These are phyloP conservation scores for Aspergillus saccharolyticus DNA, from an alignment of 495 filamentous ascomycete species.

Conservation along the genomic window DNA sequence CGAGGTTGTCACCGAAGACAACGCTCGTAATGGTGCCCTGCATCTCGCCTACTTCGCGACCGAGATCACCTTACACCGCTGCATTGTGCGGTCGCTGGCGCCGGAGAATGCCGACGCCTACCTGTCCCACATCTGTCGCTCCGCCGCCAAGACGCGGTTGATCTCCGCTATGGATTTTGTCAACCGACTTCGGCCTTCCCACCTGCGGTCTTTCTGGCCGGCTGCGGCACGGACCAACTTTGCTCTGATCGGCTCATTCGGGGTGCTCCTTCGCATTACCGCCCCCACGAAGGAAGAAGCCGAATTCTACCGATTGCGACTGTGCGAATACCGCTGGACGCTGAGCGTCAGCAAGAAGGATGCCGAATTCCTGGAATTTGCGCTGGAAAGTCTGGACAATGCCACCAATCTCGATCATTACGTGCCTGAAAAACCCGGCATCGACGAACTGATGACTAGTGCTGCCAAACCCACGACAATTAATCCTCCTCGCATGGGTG, in stretches of 20 bases:
- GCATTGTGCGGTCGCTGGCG: conserved; percentile 51
- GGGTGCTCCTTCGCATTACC: conserved; percentile 75
- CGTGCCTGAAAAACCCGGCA: conserved; percentile 44
- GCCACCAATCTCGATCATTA: conserved; percentile 41
- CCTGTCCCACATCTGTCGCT: conserved; percentile 90
- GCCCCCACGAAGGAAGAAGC: conserved; percentile 83
- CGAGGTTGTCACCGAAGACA: conserved; percentile 37
- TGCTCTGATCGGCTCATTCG: conserved; percentile 51
- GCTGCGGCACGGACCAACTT: conserved; percentile 50
- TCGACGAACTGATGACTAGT: conserved; percentile 46
- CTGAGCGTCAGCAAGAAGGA: conserved; percentile 77
- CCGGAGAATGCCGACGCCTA: conserved; percentile 42
- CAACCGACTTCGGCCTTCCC: conserved; percentile 49
- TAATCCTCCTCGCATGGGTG: conserved; percentile 7
- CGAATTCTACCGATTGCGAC: conserved; percentile 84
- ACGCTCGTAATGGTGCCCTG: conserved; percentile 48
- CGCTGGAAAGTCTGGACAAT: conserved; percentile 46
- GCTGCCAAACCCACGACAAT: conserved; percentile 23
- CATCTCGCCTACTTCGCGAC: conserved; percentile 58
- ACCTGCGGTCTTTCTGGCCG: conserved; percentile 54
- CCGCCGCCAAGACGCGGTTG: conserved; percentile 60
- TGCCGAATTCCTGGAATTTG: conserved; percentile 61
- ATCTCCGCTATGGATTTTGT: conserved; percentile 56
- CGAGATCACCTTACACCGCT: conserved; percentile 58
- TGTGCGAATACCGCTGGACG: conserved; percentile 93